These are phyloP conservation scores for Elongisporangium prolatum DNA, from an alignment of 352 stramenopile species.

Conservation along the genomic window DNA sequence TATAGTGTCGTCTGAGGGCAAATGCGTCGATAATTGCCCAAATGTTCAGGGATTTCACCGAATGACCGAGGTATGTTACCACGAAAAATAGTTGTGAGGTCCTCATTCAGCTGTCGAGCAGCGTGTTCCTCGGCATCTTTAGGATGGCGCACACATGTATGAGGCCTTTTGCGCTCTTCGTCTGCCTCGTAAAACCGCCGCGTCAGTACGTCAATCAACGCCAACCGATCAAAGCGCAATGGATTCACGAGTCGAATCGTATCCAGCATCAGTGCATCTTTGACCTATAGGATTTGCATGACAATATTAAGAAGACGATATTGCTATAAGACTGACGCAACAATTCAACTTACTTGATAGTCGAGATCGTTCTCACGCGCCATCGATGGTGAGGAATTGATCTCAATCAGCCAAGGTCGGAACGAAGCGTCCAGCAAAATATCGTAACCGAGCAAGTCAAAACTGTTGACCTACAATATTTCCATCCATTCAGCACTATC, in stretches of 20 bases:
- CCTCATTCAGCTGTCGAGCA: constrained; percentile 50
- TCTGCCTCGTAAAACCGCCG: constrained; percentile 56
- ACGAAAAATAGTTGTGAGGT: constrained; percentile 63
- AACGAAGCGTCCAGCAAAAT: constrained; percentile 89
- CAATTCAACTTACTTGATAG: constrained; percentile 19
- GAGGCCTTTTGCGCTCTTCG: constrained; percentile 46
- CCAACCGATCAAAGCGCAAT: constrained; percentile 70
- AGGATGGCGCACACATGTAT: constrained; percentile 49
- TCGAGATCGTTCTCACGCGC: constrained; percentile 85
- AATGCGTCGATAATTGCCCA: constrained; percentile 61
- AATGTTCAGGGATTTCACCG: constrained; percentile 53
- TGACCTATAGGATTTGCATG: constrained; percentile 39
- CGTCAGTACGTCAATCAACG: constrained; percentile 60
- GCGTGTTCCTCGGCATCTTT: constrained; percentile 45
- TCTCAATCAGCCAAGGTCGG: constrained; percentile 94
- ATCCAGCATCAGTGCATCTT: constrained; percentile 87
- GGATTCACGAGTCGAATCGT: constrained; percentile 85
- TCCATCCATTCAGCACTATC: background rate
- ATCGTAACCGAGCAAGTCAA: constrained; percentile 95
- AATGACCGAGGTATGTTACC: constrained; percentile 47
- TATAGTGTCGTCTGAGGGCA: constrained; percentile 64
- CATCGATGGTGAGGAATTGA: constrained; percentile 94
- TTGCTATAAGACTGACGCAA: background rate
- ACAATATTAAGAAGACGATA: background rate
- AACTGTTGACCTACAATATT: constrained; percentile 68